Evolutionary conservation across 257 asterid genomes (phyloP).

Genomic region (Nemophila menziesii): DNA sequence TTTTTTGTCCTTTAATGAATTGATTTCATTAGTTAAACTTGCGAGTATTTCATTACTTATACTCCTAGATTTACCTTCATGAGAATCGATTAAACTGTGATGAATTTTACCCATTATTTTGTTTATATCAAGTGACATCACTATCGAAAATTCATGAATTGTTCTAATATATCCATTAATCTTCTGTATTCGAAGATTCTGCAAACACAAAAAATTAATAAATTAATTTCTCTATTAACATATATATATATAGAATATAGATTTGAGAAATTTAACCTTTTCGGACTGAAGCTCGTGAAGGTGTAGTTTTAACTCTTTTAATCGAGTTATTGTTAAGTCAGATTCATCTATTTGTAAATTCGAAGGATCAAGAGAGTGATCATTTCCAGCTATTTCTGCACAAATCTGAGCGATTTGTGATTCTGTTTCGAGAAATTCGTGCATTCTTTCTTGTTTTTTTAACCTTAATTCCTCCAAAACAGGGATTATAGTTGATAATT

Average conservation of each 20-base stretch:
- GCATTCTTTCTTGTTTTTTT: constrained; percentile 45
- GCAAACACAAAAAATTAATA: constrained; percentile 14
- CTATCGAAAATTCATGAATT: constrained; percentile 50
- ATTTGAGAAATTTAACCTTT: constrained; percentile 30
- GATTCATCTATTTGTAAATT: constrained; percentile 41
- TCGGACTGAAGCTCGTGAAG: constrained; percentile 65
- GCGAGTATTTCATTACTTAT: constrained; percentile 67
- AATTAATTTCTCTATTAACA: neutral
- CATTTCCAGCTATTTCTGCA: constrained; percentile 66
- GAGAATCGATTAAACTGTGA: constrained; percentile 36
- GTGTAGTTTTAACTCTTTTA: constrained; percentile 44
- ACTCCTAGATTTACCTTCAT: constrained; percentile 41
- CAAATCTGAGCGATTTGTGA: constrained; percentile 41
- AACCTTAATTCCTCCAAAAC: constrained; percentile 39
- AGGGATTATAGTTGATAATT: constrained; percentile 39
- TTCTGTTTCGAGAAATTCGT: constrained; percentile 45
- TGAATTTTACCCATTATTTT: constrained; percentile 52
- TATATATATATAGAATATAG: neutral
- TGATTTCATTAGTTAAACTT: constrained; percentile 42
- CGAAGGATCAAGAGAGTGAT: constrained; percentile 19
- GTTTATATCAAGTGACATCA: constrained; percentile 58
- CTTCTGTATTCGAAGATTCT: constrained; percentile 60
- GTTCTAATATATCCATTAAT: constrained; percentile 31
- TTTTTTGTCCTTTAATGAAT: constrained; percentile 55
- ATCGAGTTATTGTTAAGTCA: constrained; percentile 47